Conservation (phyloP, 1,139 yeast species). For the Blastobotrys persicus region DNA sequence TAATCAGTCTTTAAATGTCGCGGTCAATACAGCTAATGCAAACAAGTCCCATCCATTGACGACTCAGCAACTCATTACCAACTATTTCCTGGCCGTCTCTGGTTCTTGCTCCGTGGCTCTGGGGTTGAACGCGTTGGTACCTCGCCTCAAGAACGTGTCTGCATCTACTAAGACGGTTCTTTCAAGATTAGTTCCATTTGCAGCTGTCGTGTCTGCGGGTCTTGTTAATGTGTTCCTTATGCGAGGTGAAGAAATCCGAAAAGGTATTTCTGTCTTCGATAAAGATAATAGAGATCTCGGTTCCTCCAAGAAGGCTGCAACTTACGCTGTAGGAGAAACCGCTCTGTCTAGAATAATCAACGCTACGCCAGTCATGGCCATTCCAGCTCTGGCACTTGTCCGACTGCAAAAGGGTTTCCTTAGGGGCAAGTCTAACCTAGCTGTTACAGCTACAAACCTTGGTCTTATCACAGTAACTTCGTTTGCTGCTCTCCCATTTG, state of each 20-base stretch:
- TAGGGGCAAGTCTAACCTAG: conserved; percentile 48
- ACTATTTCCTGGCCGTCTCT: conserved; percentile 83
- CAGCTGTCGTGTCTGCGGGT: conserved; percentile 97
- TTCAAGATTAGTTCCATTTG: conserved; percentile 90
- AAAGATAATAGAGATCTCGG: conserved; percentile 59
- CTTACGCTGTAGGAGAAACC: conserved; percentile 93
- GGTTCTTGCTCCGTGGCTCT: conserved; percentile 95
- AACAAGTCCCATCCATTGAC: conserved; percentile 91
- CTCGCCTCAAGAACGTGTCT: conserved; percentile 64
- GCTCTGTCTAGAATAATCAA: conserved; percentile 92
- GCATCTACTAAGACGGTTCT: conserved; percentile 68
- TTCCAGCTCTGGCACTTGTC: conserved; percentile 84
- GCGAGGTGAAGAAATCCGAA: conserved; percentile 91
- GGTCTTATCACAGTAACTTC: conserved; percentile 85
- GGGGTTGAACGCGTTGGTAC: conserved; percentile 86
- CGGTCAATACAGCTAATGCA: conserved; percentile 93
- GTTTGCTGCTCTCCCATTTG: conserved; percentile 86
- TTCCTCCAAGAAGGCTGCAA: conserved; percentile 79
- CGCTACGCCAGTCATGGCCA: conserved; percentile 95
- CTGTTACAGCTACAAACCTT: conserved; percentile 68
- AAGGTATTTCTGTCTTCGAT: conserved; percentile 80
- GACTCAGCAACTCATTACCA: conserved; percentile 68
- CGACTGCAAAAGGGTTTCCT: conserved; percentile 67
- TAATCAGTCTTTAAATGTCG: conserved; percentile 93
- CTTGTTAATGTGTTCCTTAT: conserved; percentile 88